A percentile compares a stretch with the other conserved stretches of the same genome.
Conservation (phyloP, 805 yeast species). For the Saccharomycopsis sp. region DNA sequence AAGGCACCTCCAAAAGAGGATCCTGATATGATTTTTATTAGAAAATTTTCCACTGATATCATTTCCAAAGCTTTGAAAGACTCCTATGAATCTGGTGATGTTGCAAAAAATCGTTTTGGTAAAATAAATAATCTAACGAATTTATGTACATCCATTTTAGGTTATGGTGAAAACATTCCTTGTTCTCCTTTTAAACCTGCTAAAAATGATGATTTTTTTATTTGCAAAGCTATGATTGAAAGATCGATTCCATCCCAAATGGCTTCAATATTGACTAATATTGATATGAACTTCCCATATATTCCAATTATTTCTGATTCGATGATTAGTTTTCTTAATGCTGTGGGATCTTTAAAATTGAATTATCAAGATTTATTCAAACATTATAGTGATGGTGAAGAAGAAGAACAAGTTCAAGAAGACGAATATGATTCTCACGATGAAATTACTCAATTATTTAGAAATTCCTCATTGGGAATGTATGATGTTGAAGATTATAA, state of each 20-base stretch:
- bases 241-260: constrained; percentile 49
- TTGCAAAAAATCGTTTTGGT: constrained; percentile 38
- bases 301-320: constrained; percentile 49
- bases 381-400: constrained; percentile 29
- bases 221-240: constrained; percentile 61
- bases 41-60: constrained; percentile 65
- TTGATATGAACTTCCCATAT: constrained; percentile 68
- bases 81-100: constrained; percentile 27
- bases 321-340: constrained; percentile 48
- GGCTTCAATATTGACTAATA: constrained; percentile 46
- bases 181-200: constrained; percentile 16
- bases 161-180: constrained; percentile 23
- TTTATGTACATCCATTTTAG: constrained; percentile 26
- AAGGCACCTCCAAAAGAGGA: constrained; percentile 35
- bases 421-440: constrained; percentile 47
- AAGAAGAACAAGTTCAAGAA: constrained; percentile 48
- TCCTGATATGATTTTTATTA: constrained; percentile 58
- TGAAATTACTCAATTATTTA: constrained; percentile 73
- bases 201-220: constrained; percentile 44
- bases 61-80: constrained; percentile 54
- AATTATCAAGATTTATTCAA: constrained; percentile 49
- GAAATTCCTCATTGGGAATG: constrained; percentile 90
- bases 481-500: constrained; percentile 73
- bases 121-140: constrained; percentile 45
- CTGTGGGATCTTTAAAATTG: constrained; percentile 45